phyloP scores from a whole-genome alignment of 2,329 filamentous ascomycete species.

The Aspergillus ibericus region DNA sequence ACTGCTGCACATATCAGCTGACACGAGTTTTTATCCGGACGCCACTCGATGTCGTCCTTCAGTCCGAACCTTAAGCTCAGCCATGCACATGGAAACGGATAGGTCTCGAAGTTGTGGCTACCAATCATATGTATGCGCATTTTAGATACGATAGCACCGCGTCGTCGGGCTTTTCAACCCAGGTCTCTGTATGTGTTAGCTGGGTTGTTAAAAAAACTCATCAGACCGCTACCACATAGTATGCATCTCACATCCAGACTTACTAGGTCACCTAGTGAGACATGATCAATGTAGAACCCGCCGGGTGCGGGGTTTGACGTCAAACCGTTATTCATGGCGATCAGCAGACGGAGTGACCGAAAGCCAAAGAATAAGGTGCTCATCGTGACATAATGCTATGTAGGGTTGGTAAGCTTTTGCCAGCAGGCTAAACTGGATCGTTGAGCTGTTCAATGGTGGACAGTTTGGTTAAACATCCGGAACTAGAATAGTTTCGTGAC shows the following conservation, averaged over 20 bases:
- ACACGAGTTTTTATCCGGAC: background rate
- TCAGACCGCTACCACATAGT: conserved; percentile 6
- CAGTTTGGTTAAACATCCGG: background rate
- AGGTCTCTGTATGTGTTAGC: background rate
- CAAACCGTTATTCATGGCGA: too few relatives aligned
- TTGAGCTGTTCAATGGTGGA: background rate
- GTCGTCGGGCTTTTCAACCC: background rate
- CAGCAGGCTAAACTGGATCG: background rate
- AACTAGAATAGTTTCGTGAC: conserved; percentile 5
- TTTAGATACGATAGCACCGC: background rate
- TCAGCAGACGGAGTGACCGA: background rate
- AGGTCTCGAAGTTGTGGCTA: background rate
- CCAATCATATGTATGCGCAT: background rate
- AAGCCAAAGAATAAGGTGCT: background rate
- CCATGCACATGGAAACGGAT: background rate
- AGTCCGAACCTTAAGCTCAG: conserved; percentile 5
- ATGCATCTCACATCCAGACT: conserved; percentile 1
- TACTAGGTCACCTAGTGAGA: background rate
- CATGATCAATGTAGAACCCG: conserved; percentile 4
- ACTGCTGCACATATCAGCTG: too few relatives aligned
- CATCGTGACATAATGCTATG: conserved; percentile 9
- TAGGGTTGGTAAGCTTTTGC: background rate
- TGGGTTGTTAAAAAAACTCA: background rate
- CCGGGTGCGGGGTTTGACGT: background rate
- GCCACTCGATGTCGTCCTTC: conserved; percentile 4